Base-by-base conservation (phyloP, 352 stramenopile species). In the Globisporangium paroecandrum region DNA sequence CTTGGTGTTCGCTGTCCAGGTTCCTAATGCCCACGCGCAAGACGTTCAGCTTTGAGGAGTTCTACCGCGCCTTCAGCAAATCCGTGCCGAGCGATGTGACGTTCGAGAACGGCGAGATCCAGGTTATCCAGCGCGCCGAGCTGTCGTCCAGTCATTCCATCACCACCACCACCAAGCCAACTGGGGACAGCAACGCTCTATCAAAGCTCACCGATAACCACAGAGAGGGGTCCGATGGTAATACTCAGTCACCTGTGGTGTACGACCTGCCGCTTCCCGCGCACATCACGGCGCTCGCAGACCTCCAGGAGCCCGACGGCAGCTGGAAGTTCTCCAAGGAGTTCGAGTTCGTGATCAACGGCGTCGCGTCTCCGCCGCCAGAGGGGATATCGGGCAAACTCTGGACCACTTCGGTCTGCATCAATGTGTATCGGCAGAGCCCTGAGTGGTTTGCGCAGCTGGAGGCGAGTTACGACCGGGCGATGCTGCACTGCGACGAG, bases 401-500 rank as follows among this genome's bases (percentile, higher is more conserved):
- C 4, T 92, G 84, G 84, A 80, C 82, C 4, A 90, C 82, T 0
- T 74, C 80, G 18, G 66, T 91, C n/a, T 82, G 72, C 5, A 63
- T 90, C 38, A 79, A 67, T 15, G 69, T 91, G 6, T 87, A 75
- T 66, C 72, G 82, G 0, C 84, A 92, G 62, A 81, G 69, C 25
- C 84, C 84, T 43, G 84, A 87, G 71, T 82, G 71, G 46, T 92
- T 90, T 62, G 61, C 73, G n/a, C 67, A 80, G 53, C 74, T 92
- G 18, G 73, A 89, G 60, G 69, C 69, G 32, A 64, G 81, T 24
- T 90, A 92, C 47, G 66, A 79, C 9, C 82, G 80, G 47, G 84
- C 82, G 3, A 79, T 87, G 74, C 72, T 90, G 10, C 82, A 92
- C 56, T 76, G 79, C 0, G 82, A 90, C 56, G 81, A 92, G 25